Percentiles rank a stretch among this genome's conserved stretches.
These are phyloP conservation scores for Apium graveolens DNA, from an alignment of 129 eudicot genomes.

Conservation along the genomic window DNA sequence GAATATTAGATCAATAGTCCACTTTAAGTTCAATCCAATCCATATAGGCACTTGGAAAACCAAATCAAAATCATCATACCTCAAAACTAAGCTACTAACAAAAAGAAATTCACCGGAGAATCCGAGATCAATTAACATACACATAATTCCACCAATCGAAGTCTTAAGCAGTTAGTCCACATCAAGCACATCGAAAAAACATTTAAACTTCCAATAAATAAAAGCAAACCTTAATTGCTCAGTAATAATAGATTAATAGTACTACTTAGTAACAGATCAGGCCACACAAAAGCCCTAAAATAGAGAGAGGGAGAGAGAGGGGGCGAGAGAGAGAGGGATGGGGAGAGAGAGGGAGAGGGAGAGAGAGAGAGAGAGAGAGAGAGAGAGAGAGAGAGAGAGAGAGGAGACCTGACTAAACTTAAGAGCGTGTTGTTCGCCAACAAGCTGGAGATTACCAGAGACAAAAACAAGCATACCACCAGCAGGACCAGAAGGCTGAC, in stretches of 20 bases:
- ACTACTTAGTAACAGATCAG: not conserved
- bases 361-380: no score
- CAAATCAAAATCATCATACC: no score
- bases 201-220: not conserved
- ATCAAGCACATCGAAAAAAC: not conserved
- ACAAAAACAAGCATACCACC: constrained; percentile 86
- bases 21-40: no score
- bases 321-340: no score
- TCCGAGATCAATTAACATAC: not conserved
- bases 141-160: not conserved
- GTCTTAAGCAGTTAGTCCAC: not conserved
- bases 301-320: not conserved
- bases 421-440: constrained; percentile 79
- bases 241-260: no score
- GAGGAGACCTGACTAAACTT: constrained; percentile 71
- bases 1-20: no score
- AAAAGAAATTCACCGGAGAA: no score
- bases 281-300: not conserved
- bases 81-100: no score
- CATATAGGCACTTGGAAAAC: no score
- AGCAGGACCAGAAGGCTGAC: constrained; percentile 84
- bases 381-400: not conserved
- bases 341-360: no score
- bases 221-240: not conserved
- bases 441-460: constrained; percentile 66